Evolutionary conservation across 106 monocot species (phyloP), one percentile per base, ranked within the genome.

Genomic region (Agapanthus africanus): DNA sequence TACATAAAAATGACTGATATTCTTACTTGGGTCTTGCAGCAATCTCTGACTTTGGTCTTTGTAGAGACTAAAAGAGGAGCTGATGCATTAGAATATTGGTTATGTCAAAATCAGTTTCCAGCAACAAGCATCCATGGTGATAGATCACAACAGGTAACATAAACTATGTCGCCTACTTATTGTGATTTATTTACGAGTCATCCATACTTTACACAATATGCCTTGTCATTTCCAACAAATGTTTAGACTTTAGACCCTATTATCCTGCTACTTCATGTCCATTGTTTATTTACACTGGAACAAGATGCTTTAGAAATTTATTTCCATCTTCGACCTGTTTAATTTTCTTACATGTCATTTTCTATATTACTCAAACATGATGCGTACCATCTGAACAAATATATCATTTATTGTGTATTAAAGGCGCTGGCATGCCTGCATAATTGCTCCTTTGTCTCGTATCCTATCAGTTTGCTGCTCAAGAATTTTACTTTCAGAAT

Each of bases 81-180:
- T 18, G 91, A 92, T 73, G 67, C 87, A 18, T 75, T 92, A 70
- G 91, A 91, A 70, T 70, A 85, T 62, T 92, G 91, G 91, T 67
- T 92, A 57, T 88, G 72, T 63, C 68, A 62, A 42, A 87, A 92
- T 76, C 77, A 78, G 0, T 88, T 92, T 63, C 91, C 87, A 40
- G 91, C 91, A 72, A 85, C 87, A 76, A 76, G 84, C 49, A 92
- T 92, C 57, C 91, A 92, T 76, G 91, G 91, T 64, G 91, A 92
- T 68, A 73, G 91, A 70, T 72, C 91, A 36, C 91, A 92, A 61
- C 91, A 87, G 82, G 91, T 83, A 71, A 30, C 8, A 22, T 65
- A 18, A 65, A 11, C 40, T 40, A 25, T 27, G 19, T 40, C 22
- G 40, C 65, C 14, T 40, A 25, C 11, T 32, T 18, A 6, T 59